These are phyloP conservation scores for Saprolegnia parasitica DNA, from an alignment of 352 stramenopile genomes.

Conservation along the genomic window DNA sequence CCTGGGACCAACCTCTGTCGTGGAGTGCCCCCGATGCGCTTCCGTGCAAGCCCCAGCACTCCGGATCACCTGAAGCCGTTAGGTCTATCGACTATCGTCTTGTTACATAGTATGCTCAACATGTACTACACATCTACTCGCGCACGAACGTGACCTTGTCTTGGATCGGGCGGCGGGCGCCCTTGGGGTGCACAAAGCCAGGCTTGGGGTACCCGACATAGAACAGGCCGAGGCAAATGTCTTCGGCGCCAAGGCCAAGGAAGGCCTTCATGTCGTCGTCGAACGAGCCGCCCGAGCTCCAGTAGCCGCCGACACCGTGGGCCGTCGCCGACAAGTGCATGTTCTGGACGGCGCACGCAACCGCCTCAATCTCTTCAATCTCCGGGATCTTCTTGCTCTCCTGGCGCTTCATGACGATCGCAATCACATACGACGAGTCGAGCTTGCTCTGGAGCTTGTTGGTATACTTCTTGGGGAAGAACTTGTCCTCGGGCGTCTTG, in stretches of 20 bases:
- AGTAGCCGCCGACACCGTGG: conserved; percentile 74
- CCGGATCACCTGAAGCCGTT: no score
- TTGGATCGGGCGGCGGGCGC: conserved; percentile 56
- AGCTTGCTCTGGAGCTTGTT: conserved; percentile 73
- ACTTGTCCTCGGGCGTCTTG: conserved; percentile 54
- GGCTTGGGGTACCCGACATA: conserved; percentile 71
- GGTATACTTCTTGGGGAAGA: conserved; percentile 72
- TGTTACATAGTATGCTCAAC: not conserved
- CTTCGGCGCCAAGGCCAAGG: conserved; percentile 53
- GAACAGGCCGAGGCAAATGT: conserved; percentile 80
- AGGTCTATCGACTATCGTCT: no score
- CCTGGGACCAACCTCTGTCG: no score
- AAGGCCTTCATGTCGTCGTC: conserved; percentile 81
- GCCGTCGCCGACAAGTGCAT: conserved; percentile 70
- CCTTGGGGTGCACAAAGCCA: conserved; percentile 42
- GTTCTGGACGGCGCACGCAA: conserved; percentile 79
- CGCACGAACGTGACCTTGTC: conserved; percentile 61
- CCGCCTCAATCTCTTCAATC: conserved; percentile 70
- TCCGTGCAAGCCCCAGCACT: no score
- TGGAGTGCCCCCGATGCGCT: no score
- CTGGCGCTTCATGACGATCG: conserved; percentile 85
- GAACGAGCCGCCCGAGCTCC: conserved; percentile 68
- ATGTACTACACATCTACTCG: conserved; percentile 6
- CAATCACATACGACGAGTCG: conserved; percentile 67
- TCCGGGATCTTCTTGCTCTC: conserved; percentile 74